phyloP scores from a whole-genome alignment of 2,329 filamentous ascomycete species.

The Fusarium metavorans region DNA sequence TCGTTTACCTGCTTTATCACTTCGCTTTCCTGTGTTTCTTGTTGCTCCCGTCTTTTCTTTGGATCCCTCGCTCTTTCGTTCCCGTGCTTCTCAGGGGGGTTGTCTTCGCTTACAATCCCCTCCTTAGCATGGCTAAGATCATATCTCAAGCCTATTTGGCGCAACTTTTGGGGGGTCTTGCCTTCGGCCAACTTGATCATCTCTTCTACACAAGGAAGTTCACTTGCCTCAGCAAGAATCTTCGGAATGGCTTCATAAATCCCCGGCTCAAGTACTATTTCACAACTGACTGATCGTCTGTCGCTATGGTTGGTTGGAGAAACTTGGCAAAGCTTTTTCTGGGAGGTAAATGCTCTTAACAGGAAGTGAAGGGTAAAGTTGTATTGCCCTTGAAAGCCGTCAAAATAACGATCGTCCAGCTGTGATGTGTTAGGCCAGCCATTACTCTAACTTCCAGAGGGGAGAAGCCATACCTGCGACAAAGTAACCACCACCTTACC shows the following conservation, averaged over 20 bases:
- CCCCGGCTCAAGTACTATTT: not conserved
- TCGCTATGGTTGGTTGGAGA: constrained; percentile 51
- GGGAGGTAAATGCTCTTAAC: constrained; percentile 42
- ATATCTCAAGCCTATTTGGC: constrained; percentile 69
- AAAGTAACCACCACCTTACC: constrained; percentile 58
- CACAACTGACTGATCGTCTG: constrained; percentile 60
- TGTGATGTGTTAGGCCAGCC: constrained; percentile 32
- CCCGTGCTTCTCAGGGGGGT: not conserved
- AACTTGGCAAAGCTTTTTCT: constrained; percentile 37
- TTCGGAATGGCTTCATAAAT: not conserved
- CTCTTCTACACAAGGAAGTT: constrained; percentile 66
- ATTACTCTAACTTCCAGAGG: no score
- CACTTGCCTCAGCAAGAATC: constrained; percentile 51
- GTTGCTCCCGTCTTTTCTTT: not conserved
- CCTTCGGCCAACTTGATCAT: constrained; percentile 63
- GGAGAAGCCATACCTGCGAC: constrained; percentile 47
- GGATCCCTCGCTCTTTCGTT: not conserved
- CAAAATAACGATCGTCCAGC: constrained; percentile 60
- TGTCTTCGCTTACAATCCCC: constrained; percentile 52
- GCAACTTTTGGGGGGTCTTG: constrained; percentile 71
- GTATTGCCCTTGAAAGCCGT: constrained; percentile 58
- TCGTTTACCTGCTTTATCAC: not conserved
- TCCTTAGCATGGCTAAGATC: constrained; percentile 72
- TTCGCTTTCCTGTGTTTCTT: not conserved
- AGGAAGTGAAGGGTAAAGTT: constrained; percentile 57